Evolutionary conservation across 1,284 basidiomycete species (phyloP), one percentile per base, ranked within the genome.

Genomic region (Mycocalia duriaeana): DNA sequence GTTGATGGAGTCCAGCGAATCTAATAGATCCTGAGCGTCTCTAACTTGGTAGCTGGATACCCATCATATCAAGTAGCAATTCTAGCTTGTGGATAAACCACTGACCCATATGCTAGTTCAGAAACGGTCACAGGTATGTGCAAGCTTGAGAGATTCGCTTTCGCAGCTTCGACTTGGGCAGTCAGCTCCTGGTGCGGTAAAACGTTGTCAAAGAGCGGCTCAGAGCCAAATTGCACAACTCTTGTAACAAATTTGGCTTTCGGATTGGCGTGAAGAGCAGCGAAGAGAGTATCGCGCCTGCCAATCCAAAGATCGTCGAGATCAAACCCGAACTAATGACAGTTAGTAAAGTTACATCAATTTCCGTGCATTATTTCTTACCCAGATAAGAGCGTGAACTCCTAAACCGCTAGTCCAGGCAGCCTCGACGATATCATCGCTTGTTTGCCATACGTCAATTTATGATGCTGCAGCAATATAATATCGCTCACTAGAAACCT

Each of bases 161-260:
- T 77, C 18, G 74, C 68, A 4, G 62, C 58, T 20, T 41, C 49
- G 22, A 85, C 76, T 60, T 85, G 75, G 6, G 62, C 53, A 5
- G 81, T 74, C n/a, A 86, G 69, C 43, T 73, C 56, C 3, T 59
- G 48, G 41, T 71, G 71, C 1, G 71, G 60, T 5, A 85, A 62
- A 23, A 77, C 81, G 40, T 67, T 46, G 57, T 85, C 82, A 53
- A 65, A 86, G 18, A 85, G 67, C 7, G 83, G 83, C 53, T 85
- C 83, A 0, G 79, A 80, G 14, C 82, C 85, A 48, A 87, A 83
- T 50, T 85, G 82, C 5, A 88, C 67, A 2, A 73, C 77, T 25
- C 84, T 75, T 3, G 83, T 84, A 37, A 88, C 73, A 56, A 79
- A 86, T 49, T 78, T 77, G 20, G 82, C 85, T 59, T 74, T 79